Base-by-base conservation (phyloP, 352 stramenopile genomes). In the Globisporangium carolinianum region DNA sequence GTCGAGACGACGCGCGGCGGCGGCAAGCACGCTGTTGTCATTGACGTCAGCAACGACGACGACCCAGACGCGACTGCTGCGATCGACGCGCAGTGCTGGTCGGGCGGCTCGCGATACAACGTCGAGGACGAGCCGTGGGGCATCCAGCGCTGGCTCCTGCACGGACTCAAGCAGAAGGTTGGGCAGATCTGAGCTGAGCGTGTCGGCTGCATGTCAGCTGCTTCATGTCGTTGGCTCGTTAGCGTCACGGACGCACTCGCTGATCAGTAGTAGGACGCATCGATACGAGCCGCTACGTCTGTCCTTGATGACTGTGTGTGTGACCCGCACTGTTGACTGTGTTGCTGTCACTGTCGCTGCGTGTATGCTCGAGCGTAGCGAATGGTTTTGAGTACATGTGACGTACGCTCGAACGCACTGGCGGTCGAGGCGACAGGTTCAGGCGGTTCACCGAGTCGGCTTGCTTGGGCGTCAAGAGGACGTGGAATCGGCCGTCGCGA, bases 381-480 rank as follows among this genome's bases (percentile, higher is more conserved):
- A 55, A 41, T 46, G 51, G 59, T 43, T 71, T 73, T 1, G 69
- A 72, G 39, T 43, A 12, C 24, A 32, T 3, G 24, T 32, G 24
- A 32, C 24, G 24, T 32, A 32, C 24, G 24, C 24, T 32, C 24
- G 24, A 32, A 2, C 24, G 24, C 24, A 54, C 43, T 24, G 67
- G 67, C 1, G 63, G 59, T 10, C 65, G 61, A 0, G 69, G 63
- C 12, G 64, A 80, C 8, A 76, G 47, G 49, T 83, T 64, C 0
- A 86, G 59, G 4, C 76, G 68, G 62, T 80, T 79, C 0, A 84
- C 74, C 0, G 76, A 75, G 49, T 82, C 66, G 11, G 66, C 66
- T 52, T 88, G 78, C 8, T 67, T 59, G 0, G 76, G 54, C 8
- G 72, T 71, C 41, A 88, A 58, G 2, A 88, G 47, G 11, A 76